phyloP scores from a whole-genome alignment of 2,329 filamentous ascomycete genomes.

The Talaromyces sp. region DNA sequence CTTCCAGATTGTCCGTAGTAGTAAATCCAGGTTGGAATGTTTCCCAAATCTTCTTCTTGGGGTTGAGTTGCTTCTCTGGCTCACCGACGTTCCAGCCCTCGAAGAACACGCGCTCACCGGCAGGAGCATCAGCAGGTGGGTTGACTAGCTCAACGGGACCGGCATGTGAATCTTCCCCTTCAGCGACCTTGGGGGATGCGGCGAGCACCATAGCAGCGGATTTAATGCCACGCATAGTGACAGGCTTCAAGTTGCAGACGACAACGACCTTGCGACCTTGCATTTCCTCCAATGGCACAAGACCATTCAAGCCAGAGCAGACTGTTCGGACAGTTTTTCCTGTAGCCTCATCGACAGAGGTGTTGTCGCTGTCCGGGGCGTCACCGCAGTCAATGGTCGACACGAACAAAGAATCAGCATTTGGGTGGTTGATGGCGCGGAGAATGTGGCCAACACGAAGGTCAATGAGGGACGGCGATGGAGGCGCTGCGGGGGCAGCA shows the following conservation, averaged over 20 bases:
- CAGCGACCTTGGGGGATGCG: slow-evolving; percentile 75
- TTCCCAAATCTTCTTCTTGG: slow-evolving; percentile 99
- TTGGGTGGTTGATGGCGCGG: slow-evolving; percentile 90
- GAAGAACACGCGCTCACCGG: slow-evolving; percentile 86
- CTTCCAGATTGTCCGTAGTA: slow-evolving; percentile 73
- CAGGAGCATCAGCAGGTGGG: slow-evolving; percentile 70
- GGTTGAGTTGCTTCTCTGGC: slow-evolving; percentile 89
- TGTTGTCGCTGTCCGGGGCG: slow-evolving; percentile 77
- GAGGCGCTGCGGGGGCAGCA: slow-evolving; percentile 64
- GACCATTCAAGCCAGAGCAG: slow-evolving; percentile 91
- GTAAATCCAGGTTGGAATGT: slow-evolving; percentile 93
- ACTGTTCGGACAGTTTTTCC: slow-evolving; percentile 90
- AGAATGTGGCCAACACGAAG: slow-evolving; percentile 95
- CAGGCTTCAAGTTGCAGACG: slow-evolving; percentile 96
- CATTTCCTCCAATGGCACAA: slow-evolving; percentile 92
- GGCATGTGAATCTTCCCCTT: slow-evolving; percentile 80
- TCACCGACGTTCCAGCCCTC: slow-evolving; percentile 83
- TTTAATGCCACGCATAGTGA: slow-evolving; percentile 93
- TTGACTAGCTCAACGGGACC: slow-evolving; percentile 87
- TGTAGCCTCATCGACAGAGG: slow-evolving; percentile 69
- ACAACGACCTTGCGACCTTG: slow-evolving; percentile 91
- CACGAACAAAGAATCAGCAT: slow-evolving; percentile 92
- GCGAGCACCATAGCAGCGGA: slow-evolving; percentile 87
- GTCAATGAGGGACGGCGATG: slow-evolving; percentile 83
- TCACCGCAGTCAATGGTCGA: slow-evolving; percentile 95